These are phyloP conservation scores for Bauhinia variegata DNA, from an alignment of 306 rosid species.

Conservation along the genomic window DNA sequence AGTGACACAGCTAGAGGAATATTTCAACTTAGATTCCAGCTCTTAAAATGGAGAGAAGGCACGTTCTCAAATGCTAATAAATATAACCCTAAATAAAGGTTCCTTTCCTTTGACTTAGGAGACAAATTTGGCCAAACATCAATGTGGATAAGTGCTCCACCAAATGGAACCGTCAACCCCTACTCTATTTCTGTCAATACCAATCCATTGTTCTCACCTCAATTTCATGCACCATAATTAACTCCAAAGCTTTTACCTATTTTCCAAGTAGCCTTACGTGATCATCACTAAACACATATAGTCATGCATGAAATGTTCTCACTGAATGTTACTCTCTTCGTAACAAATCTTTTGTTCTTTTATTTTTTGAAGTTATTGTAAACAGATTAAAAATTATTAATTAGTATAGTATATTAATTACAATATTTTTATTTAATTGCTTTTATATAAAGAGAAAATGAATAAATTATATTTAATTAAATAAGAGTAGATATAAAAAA, in stretches of 20 bases:
- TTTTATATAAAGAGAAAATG: too few relatives aligned
- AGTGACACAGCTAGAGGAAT: constrained; percentile 20
- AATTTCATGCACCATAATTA: too few relatives aligned
- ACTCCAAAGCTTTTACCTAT: neutral
- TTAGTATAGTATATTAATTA: too few relatives aligned
- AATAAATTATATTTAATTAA: too few relatives aligned
- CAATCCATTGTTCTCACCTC: neutral
- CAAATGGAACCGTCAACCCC: neutral
- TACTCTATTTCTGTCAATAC: neutral
- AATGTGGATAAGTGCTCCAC: constrained; percentile 3
- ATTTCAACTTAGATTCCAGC: constrained; percentile 5
- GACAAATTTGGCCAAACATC: neutral
- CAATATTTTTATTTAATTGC: too few relatives aligned
- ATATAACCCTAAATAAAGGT: neutral
- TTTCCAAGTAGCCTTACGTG: neutral
- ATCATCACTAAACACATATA: too few relatives aligned
- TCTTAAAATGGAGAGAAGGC: neutral
- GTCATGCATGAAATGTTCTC: too few relatives aligned
- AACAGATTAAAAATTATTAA: too few relatives aligned
- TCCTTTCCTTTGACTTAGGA: neutral
- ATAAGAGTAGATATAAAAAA: too few relatives aligned
- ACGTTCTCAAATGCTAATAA: neutral
- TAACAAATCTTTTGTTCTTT: too few relatives aligned
- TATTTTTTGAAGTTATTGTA: too few relatives aligned
- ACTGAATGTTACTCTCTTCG: too few relatives aligned